Evolutionary conservation across 768 basidiomycete genomes (phyloP).

Genomic region (Calocybe gangraenosa): DNA sequence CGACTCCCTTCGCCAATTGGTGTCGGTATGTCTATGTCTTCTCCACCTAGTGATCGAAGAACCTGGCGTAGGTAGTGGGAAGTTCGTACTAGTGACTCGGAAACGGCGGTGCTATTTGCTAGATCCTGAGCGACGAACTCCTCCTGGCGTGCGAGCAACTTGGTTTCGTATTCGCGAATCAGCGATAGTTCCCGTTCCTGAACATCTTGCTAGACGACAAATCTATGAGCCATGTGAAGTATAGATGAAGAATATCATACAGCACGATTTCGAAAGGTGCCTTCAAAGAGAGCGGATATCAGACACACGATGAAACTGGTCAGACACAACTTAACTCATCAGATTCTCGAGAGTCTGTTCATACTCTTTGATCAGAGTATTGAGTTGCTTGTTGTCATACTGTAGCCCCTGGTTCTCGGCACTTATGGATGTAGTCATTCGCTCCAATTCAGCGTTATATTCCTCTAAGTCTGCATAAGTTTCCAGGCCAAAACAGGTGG

Average conservation of each 20-base stretch:
- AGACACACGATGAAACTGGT: conserved; percentile 2
- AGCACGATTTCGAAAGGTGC: conserved; percentile 80
- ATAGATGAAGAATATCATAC: conserved; percentile 41
- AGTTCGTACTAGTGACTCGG: conserved; percentile 64
- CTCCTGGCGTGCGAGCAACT: conserved; percentile 73
- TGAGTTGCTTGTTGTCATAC: conserved; percentile 95
- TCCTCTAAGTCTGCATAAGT: conserved; percentile 53
- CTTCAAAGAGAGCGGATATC: conserved; percentile 20
- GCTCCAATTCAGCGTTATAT: conserved; percentile 86
- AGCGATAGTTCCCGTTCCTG: conserved; percentile 89
- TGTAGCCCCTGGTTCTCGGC: conserved; percentile 82
- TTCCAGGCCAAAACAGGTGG: conserved; percentile 1
- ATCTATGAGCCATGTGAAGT: no score
- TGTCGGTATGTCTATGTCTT: conserved; percentile 37
- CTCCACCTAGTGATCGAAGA: conserved; percentile 67
- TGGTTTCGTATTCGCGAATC: conserved; percentile 86
- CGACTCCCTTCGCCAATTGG: conserved; percentile 31
- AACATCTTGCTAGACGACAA: conserved; percentile 83
- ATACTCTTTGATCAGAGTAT: conserved; percentile 88
- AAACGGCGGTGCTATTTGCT: conserved; percentile 57
- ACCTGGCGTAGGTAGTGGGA: conserved; percentile 67
- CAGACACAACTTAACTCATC: conserved; percentile 59
- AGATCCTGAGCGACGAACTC: conserved; percentile 58
- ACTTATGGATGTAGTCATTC: conserved; percentile 75
- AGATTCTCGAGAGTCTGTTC: conserved; percentile 94